Evolutionary conservation across 2,329 filamentous ascomycete genomes (phyloP), one percentile per base, ranked within the genome.

Genomic region (Penicillium fuscoglaucum): DNA sequence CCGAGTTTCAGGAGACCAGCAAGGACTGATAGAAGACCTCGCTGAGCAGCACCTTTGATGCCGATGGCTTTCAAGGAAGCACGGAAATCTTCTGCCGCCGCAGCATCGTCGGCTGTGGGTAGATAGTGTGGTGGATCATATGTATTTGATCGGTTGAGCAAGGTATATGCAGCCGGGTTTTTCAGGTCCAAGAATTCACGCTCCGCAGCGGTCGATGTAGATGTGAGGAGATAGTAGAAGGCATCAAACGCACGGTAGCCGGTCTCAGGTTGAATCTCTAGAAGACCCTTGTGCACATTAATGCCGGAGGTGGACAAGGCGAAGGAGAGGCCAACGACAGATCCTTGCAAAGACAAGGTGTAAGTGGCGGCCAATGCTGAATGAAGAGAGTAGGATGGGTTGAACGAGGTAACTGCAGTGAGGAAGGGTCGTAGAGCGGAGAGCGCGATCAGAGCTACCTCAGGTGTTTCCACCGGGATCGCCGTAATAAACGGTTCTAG

Each of bases 191-290:
- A 79, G 60, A 93, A 96, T 72, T 98, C 93, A 56, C 91, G 84
- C 77, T 99, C 95, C 1, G 91, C 88, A 4, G 89, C 87, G 1
- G 91, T 95, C 0, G 95, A 96, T 0, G 90, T 90, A n/a, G 90
- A 92, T 0, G 93, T 96, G 43, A 98, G 83, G 0, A 99, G 85
- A 69, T 97, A 98, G 78, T 99, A 98, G 72, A 99, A 98, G 50
- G 96, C 95, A 71, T 99, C 93, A 67, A 99, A 99, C 4, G 93
- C 95, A 62, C 95, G 88, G 75, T 91, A 91, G 13, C 95, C 95
- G 7, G 86, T 71, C 70, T 96, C 87, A 0, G 87, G 76, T 0
- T 95, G 90, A 17, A 99, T 86, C 57, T 90, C 87, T 17, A 97
- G 80, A 12, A 99, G 81, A 43, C 93, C 95, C 61, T 86, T 86